phyloP scores from a whole-genome alignment of 139 green algal species.

The Edaphochlamys debaryana region DNA sequence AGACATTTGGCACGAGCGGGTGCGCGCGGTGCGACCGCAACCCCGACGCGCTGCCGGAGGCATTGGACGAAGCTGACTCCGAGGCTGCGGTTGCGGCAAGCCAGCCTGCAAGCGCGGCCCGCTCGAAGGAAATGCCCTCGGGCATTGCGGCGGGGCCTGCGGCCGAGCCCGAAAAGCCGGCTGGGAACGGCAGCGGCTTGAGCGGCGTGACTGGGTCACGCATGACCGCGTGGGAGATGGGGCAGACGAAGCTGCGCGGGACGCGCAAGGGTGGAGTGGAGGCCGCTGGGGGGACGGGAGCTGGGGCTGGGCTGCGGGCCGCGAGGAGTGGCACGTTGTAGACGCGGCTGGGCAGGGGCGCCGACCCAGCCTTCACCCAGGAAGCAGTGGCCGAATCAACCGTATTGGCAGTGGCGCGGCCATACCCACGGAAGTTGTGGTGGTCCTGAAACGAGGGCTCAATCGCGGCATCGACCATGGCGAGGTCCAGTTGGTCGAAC shows the following conservation, averaged over 20 bases:
- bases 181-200: neutral
- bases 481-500: too few species aligned
- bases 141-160: neutral
- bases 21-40: neutral
- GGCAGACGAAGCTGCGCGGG: constrained; percentile 7
- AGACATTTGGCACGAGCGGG: neutral
- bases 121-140: neutral
- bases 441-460: too few species aligned
- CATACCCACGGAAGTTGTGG: too few species aligned
- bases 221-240: neutral
- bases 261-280: constrained; percentile 8
- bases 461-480: too few species aligned
- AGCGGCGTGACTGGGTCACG: constrained; percentile 11
- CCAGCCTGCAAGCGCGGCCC: neutral
- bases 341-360: too few species aligned
- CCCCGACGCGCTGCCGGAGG: too few species aligned
- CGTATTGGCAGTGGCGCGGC: too few species aligned
- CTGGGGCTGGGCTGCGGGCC: too few species aligned
- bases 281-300: too few species aligned
- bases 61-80: neutral
- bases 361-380: too few species aligned
- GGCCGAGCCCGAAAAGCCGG: neutral
- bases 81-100: neutral
- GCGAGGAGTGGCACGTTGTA: too few species aligned
- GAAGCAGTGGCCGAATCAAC: too few species aligned